A percentile compares a stretch with the other conserved stretches of the same genome.
Evolutionary conservation across 1,139 yeast species (phyloP).

Genomic region (Meyerozyma smithsonii): DNA sequence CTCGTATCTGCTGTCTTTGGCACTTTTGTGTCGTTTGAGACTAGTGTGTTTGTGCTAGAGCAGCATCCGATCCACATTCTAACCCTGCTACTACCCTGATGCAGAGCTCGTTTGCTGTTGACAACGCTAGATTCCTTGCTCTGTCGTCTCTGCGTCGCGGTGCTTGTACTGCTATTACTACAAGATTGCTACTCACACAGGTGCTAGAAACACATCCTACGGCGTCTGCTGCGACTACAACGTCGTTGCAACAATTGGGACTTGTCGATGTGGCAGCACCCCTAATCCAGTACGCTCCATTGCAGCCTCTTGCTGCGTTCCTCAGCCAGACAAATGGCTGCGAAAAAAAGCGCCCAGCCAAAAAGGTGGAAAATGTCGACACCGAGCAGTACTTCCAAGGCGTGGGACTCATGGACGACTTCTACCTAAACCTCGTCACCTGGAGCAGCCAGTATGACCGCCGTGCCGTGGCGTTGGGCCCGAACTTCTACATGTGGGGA

Average conservation of each 20-base stretch:
- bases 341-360: not conserved
- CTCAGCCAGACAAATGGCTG: not conserved
- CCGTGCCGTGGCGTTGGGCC: constrained; percentile 67
- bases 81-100: not conserved
- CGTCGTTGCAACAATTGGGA: not conserved
- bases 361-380: not conserved
- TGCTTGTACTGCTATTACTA: not conserved
- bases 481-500: constrained; percentile 64
- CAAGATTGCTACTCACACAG: not conserved
- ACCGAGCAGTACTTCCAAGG: not conserved
- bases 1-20: too few species aligned
- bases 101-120: not conserved
- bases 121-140: not conserved
- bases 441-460: constrained; percentile 58
- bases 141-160: not conserved
- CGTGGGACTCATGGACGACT: constrained; percentile 63
- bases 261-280: not conserved
- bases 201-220: not conserved
- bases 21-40: too few species aligned
- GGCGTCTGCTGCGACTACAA: not conserved
- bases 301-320: not conserved
- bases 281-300: not conserved
- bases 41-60: too few species aligned
- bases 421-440: constrained; percentile 70
- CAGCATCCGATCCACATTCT: too few species aligned